Evolutionary conservation across 306 rosid species (phyloP), one percentile per base, ranked within the genome.

Genomic region (Cicer pinnatifidum): DNA sequence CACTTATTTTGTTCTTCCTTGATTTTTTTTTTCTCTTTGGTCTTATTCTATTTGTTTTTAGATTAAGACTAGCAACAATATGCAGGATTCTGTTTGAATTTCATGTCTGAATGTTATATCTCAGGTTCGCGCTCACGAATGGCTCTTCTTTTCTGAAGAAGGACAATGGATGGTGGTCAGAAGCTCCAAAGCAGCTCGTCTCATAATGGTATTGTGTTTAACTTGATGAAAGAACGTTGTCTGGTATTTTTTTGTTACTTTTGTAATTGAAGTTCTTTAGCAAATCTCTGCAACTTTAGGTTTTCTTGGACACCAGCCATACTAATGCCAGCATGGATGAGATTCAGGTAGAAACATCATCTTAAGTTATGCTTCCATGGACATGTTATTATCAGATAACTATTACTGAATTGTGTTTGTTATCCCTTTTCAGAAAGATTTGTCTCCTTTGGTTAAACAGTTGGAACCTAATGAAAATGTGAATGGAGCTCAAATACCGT

Each of bases 151-250:
- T 77, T 94, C 98, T 58, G 95, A 89, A 87, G 98, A 94, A 81
- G 98, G 98, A 54, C 96, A 91, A 76, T 94, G 98, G 98, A 84
- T 84, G 94, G 92, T 94, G 11, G 97, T 91, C 63, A 93, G 87
- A 81, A 89, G 94, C 82, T 86, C 98, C 56, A 88, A 89, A 83
- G 87, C 97, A 37, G 92, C 97, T 83, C 97, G 97, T 59, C 94
- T 94, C 11, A 83, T 91, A 78, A 89, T 91, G 97, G 98, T 94
- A 86, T 45, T 20, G 53, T 57, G 51, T 66, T 52, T 16, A 63
- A 65, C 78, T n/a, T 65, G 13, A 48, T 59, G 46, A n/a, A 46
- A 12, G 47, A 15, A 71, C 41, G 43, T 50, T 64, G 72, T 6
- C 44, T 64, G 69, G n/a, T 47, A 11, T 28, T 60, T 54, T 53